phyloP scores from a whole-genome alignment of 441 rosid species.

The Gossypium davidsonii region DNA sequence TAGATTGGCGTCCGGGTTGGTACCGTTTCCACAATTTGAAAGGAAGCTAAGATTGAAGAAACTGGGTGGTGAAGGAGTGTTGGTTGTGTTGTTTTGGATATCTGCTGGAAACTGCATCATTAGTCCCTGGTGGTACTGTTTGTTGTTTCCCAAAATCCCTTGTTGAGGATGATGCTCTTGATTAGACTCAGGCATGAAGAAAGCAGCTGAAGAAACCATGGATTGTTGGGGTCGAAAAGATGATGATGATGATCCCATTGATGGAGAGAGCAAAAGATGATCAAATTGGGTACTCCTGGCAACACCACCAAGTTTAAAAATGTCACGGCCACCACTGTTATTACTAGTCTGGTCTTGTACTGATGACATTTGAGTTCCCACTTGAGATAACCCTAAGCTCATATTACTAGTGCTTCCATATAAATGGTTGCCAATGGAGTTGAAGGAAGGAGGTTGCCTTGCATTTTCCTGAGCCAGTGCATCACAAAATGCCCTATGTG shows the following conservation, averaged over 20 bases:
- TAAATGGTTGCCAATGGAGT: constrained; percentile 39
- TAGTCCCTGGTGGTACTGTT: constrained; percentile 27
- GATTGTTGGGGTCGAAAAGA: constrained; percentile 7
- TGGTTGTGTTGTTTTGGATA: constrained; percentile 27
- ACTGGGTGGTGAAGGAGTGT: constrained; percentile 14
- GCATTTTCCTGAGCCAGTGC: constrained; percentile 69
- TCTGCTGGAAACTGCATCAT: constrained; percentile 45
- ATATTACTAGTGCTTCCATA: constrained; percentile 34
- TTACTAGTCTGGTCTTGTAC: constrained; percentile 28
- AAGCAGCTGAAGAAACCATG: constrained; percentile 20
- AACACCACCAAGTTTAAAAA: constrained; percentile 28
- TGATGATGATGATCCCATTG: constrained; percentile 19
- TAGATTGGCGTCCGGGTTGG: constrained; percentile 21
- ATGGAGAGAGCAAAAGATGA: constrained; percentile 28
- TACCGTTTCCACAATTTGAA: constrained; percentile 16
- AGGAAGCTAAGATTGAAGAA: constrained; percentile 43
- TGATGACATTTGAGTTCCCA: constrained; percentile 33
- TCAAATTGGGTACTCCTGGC: constrained; percentile 30
- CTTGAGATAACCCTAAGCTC: constrained; percentile 37
- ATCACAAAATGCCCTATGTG: constrained; percentile 79
- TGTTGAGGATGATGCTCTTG: constrained; percentile 13
- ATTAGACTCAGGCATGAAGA: constrained; percentile 29
- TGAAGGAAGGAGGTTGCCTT: constrained; percentile 52
- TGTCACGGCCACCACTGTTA: constrained; percentile 14
- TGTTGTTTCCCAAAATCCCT: constrained; percentile 19